Evolutionary conservation across 2,329 filamentous ascomycete genomes (phyloP), one percentile per base, ranked within the genome.

Genomic region (Beauveria sp.): DNA sequence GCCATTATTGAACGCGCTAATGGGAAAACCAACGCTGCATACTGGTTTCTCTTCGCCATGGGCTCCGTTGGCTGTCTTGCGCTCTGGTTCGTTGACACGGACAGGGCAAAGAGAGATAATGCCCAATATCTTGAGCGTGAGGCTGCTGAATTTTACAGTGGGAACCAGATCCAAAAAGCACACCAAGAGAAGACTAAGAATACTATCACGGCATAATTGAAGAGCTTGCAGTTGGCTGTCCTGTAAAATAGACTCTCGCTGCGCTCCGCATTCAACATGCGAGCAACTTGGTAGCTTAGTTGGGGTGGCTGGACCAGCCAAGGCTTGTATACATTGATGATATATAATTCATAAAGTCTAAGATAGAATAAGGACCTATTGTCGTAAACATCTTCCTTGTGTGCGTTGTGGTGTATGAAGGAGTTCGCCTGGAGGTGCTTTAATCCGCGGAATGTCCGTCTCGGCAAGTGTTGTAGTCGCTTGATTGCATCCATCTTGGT

Each of bases 91-190:
- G 63, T 65, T n/a, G 65, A 66, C 43, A 66, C 65, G 9, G 65
- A 66, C 52, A 53, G 59, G 57, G 63, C 65, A 16, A 66, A 66
- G 61, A 44, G 61, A n/a, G 64, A 66, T 37, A 66, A 59, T 47
- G 65, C 62, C 6, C 47, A 34, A 5, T 66, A 66, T 26, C 57
- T 66, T 5, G 65, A 64, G 59, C 62, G 65, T 9, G 65, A 87
- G 66, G 83, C 85, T 3, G 86, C 90, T 61, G 80, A 87, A 68
- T 75, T 83, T 28, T 82, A 85, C 61, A 86, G 84, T 3, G 77
- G 84, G 60, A 78, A 77, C 16, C 84, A 88, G 65, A 85, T 90
- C 64, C 80, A 82, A 20, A 77, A 79, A 41, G 80, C 84, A 30
- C 83, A 84, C 58, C 78, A 87, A 55, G 62, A 65, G 48, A 55